Evolutionary conservation across 2,329 filamentous ascomycete species (phyloP), one percentile per base, ranked within the genome.

Genomic region (Colletotrichum euphorbiae): DNA sequence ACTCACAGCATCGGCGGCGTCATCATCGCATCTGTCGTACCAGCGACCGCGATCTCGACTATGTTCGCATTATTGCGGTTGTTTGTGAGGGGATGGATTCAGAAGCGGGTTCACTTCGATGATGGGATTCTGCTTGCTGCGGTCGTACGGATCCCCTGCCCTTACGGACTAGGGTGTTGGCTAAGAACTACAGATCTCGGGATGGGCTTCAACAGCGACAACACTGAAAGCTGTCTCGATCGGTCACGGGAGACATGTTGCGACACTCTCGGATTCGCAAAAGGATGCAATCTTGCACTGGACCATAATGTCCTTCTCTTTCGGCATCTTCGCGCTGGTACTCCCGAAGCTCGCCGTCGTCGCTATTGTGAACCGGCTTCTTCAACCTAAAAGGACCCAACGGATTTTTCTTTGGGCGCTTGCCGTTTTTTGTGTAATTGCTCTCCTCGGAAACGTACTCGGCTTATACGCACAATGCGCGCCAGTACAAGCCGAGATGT

Each of bases 271-370:
- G 0, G 52, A 71, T 3, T 60, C 73, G 0, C 72, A 82, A 8
- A 71, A 79, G 31, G 70, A 72, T 6, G 72, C 71, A 21, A 72
- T 75, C 28, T 71, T 79, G 13, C 71, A 77, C 19, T 82, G 75
- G 70, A 80, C 77, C 0, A 72, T 79, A 7, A 71, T 77, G 31
- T 75, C 74, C n/a, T 82, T 82, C 67, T 71, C 73, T 1, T 78
- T 79, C 3, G 79, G 79, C 5, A 72, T 82, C 4, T 67, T 80
- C 59, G 77, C 79, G 4, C 80, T 83, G 58, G 75, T 70, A 1
- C 57, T 82, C 0, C 81, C 81, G 3, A 83, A 83, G 71, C 73
- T 82, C 6, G 79, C 80, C 38, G 80, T 81, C 36, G 76, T 81
- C 6, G 72, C 75, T 3, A 75, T 83, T 2, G 73, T 83, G 3